phyloP scores from a whole-genome alignment of 2,329 filamentous ascomycete species.

The Colletotrichum sidae region DNA sequence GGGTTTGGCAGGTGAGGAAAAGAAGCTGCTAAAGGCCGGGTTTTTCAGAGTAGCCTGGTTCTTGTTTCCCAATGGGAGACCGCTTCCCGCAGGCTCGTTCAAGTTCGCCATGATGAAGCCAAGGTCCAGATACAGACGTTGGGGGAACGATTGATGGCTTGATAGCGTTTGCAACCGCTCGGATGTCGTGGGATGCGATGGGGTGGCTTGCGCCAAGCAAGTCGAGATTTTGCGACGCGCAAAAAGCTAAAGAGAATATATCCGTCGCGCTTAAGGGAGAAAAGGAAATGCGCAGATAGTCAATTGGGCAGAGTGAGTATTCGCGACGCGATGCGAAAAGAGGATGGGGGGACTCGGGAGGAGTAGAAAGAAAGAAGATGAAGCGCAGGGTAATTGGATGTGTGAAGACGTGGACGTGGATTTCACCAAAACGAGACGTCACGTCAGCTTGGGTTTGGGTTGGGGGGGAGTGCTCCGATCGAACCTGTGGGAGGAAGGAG shows the following conservation, averaged over 20 bases:
- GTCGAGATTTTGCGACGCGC: not conserved
- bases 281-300: not conserved
- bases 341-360: constrained; percentile 6
- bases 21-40: constrained; percentile 20
- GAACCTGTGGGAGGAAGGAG: not conserved
- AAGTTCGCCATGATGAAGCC: constrained; percentile 17
- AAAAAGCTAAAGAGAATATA: not conserved
- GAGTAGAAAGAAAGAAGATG: not conserved
- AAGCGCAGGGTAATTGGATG: not conserved
- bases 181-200: constrained; percentile 8
- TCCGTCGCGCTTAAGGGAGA: too few species aligned
- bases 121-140: not conserved
- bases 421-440: too few species aligned
- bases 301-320: constrained; percentile 8
- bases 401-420: not conserved
- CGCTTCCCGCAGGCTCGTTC: constrained; percentile 15
- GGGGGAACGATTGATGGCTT: not conserved
- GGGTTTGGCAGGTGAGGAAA: constrained; percentile 26
- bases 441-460: not conserved
- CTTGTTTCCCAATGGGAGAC: constrained; percentile 18
- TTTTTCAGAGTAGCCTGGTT: constrained; percentile 22
- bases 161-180: constrained; percentile 11
- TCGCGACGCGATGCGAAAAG: not conserved
- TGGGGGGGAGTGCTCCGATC: not conserved
- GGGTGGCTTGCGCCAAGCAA: constrained; percentile 15